phyloP scores from a whole-genome alignment of 371 early-diverging fungal species.

The Mucor racemosus region DNA sequence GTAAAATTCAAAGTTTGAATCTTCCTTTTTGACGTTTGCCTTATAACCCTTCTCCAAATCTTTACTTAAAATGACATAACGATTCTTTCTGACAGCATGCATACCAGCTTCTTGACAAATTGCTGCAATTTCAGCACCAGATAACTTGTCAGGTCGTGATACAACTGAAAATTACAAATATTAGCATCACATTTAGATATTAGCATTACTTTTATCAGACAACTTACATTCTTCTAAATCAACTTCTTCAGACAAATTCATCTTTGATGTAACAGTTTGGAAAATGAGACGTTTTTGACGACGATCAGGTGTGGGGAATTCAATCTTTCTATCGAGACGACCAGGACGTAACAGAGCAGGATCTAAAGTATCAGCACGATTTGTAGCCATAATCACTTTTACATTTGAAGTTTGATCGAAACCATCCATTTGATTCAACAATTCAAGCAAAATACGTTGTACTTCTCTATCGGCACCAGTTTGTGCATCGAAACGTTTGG shows the following conservation, averaged over 20 bases:
- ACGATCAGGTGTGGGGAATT: slow-evolving; percentile 99
- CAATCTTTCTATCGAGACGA: slow-evolving; percentile 99
- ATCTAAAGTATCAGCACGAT: slow-evolving; percentile 99
- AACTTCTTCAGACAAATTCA: slow-evolving; percentile 99
- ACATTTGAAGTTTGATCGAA: slow-evolving; percentile 99
- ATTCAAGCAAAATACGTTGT: slow-evolving; percentile 98
- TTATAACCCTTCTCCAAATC: slow-evolving; percentile 99
- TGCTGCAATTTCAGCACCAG: slow-evolving; percentile 99
- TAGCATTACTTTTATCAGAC: neutral
- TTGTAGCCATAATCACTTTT: slow-evolving; percentile 99
- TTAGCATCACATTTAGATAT: neutral
- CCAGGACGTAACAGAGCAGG: slow-evolving; percentile 99
- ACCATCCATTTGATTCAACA: slow-evolving; percentile 99
- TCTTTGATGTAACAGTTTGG: slow-evolving; percentile 96
- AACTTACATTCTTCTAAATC: slow-evolving; percentile 97
- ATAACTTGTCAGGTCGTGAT: slow-evolving; percentile 97
- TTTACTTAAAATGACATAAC: slow-evolving; percentile 96
- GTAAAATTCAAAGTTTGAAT: slow-evolving; percentile 96
- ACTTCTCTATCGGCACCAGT: slow-evolving; percentile 99
- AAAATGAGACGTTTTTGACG: slow-evolving; percentile 99
- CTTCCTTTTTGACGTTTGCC: slow-evolving; percentile 95
- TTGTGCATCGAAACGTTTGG: slow-evolving; percentile 99
- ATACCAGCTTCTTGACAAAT: slow-evolving; percentile 99
- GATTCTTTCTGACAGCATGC: slow-evolving; percentile 98
- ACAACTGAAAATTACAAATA: slow-evolving; percentile 68